phyloP scores from a whole-genome alignment of 2,329 filamentous ascomycete species.

The Ascochyta pisi region DNA sequence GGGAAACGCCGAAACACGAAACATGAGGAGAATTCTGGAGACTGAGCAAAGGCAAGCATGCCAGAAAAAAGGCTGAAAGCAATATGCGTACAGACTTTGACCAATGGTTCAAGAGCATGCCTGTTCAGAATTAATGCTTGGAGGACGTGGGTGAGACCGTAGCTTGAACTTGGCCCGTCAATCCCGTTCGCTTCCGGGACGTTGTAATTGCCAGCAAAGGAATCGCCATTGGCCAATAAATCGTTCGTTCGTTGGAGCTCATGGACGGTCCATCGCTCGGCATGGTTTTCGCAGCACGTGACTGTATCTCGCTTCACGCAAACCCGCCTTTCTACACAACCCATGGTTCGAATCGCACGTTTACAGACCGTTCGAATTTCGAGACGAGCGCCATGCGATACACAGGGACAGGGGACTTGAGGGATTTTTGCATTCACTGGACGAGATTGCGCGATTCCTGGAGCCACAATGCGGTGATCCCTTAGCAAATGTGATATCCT shows the following conservation, averaged over 20 bases:
- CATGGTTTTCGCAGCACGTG: constrained; percentile 48
- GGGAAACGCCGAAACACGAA: constrained; percentile 1
- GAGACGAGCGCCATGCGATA: constrained; percentile 39
- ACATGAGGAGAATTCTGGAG: constrained; percentile 25
- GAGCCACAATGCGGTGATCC: constrained; percentile 54
- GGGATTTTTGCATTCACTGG: constrained; percentile 47
- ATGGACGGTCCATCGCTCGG: constrained; percentile 41
- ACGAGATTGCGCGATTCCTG: constrained; percentile 53
- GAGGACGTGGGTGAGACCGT: constrained; percentile 22
- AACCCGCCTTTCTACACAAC: constrained; percentile 43
- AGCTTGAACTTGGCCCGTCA: constrained; percentile 28
- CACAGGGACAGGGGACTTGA: constrained; percentile 48
- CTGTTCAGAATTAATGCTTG: constrained; percentile 26
- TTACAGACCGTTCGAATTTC: constrained; percentile 33
- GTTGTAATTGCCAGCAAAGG: constrained; percentile 27
- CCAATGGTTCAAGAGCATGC: constrained; percentile 36
- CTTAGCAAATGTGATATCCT: constrained; percentile 52
- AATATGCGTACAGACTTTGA: constrained; percentile 25
- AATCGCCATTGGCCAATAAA: constrained; percentile 41
- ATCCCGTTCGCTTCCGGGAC: constrained; percentile 27
- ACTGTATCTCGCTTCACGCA: constrained; percentile 45
- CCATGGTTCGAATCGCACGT: constrained; percentile 43
- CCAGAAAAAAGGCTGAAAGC: constrained; percentile 27
- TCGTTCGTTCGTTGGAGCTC: constrained; percentile 21
- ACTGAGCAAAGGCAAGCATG: constrained; percentile 21